Evolutionary conservation across 2,329 filamentous ascomycete species (phyloP).

Genomic region (Epichloe scottii): DNA sequence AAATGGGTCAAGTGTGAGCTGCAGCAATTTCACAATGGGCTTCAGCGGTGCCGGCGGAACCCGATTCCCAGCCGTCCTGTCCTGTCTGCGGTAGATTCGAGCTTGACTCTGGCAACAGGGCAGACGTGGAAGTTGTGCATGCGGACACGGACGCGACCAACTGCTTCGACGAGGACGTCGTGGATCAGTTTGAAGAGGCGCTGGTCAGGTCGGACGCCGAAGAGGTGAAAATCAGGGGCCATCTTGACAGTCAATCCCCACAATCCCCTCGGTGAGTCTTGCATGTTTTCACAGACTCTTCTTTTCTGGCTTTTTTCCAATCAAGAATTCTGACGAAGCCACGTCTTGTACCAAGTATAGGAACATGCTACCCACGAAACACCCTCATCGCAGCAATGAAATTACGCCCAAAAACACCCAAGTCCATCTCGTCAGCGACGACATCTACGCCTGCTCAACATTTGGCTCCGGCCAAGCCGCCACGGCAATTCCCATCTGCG

Average conservation of each 20-base stretch:
- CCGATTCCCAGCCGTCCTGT: conserved; percentile 25
- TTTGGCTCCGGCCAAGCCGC: conserved; percentile 25
- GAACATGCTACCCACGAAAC: conserved; percentile 30
- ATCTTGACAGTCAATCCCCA: conserved; percentile 41
- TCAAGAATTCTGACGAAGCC: neutral
- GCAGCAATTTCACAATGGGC: conserved; percentile 24
- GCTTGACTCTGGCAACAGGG: conserved; percentile 32
- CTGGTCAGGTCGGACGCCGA: conserved; percentile 19
- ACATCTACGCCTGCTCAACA: conserved; percentile 43
- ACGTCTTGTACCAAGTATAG: conserved; percentile 7
- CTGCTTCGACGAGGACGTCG: conserved; percentile 29
- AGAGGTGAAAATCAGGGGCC: conserved; percentile 28
- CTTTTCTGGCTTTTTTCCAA: neutral
- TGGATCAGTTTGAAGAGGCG: conserved; percentile 33
- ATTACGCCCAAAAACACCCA: conserved; percentile 25
- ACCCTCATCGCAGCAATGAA: conserved; percentile 31
- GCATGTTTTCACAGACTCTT: neutral
- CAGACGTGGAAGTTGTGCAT: conserved; percentile 31
- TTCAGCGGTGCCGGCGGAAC: conserved; percentile 23
- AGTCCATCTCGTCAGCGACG: conserved; percentile 44
- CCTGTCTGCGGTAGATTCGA: conserved; percentile 37
- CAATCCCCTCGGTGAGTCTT: conserved; percentile 33
- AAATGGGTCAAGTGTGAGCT: conserved; percentile 16
- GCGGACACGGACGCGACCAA: conserved; percentile 29
- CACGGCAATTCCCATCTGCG: conserved; percentile 31